These are phyloP conservation scores for Microstegium vimineum DNA, from an alignment of 176 grass and related monocot species.

Conservation along the genomic window DNA sequence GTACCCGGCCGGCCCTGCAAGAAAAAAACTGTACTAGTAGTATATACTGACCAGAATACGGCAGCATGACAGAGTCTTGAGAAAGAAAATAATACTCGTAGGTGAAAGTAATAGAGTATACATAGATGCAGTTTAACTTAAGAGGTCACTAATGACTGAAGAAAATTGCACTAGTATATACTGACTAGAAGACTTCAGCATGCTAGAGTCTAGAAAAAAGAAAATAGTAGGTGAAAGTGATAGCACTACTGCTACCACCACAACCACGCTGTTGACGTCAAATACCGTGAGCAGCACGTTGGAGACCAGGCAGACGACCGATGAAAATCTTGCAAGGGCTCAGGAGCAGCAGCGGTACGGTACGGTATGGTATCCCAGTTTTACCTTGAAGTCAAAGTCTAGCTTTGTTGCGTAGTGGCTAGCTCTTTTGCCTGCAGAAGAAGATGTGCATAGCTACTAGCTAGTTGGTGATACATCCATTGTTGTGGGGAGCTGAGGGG, in stretches of 20 bases:
- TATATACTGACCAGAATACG: too few species aligned
- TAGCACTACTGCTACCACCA: background rate
- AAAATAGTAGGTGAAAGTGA: constrained; percentile 2
- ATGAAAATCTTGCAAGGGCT: background rate
- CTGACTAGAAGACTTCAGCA: background rate
- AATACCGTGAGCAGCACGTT: constrained; percentile 27
- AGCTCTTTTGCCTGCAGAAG: background rate
- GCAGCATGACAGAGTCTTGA: too few species aligned
- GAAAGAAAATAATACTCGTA: too few species aligned
- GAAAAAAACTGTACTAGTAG: too few species aligned
- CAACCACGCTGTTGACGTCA: background rate
- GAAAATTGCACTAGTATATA: background rate
- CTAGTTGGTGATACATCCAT: background rate
- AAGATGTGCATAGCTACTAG: background rate
- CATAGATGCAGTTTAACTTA: too few species aligned
- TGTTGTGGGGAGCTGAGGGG: too few species aligned
- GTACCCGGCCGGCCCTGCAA: too few species aligned
- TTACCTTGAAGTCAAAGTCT: constrained; percentile 22
- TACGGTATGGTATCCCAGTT: constrained; percentile 3
- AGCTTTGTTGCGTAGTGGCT: background rate
- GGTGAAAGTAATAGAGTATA: too few species aligned
- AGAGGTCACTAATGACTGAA: too few species aligned
- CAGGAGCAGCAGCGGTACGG: background rate
- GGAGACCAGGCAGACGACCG: constrained; percentile 6
- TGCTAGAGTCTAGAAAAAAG: background rate